These are phyloP conservation scores for Trypanosoma conorhini DNA, from an alignment of 208 protist genomes.

Conservation along the genomic window DNA sequence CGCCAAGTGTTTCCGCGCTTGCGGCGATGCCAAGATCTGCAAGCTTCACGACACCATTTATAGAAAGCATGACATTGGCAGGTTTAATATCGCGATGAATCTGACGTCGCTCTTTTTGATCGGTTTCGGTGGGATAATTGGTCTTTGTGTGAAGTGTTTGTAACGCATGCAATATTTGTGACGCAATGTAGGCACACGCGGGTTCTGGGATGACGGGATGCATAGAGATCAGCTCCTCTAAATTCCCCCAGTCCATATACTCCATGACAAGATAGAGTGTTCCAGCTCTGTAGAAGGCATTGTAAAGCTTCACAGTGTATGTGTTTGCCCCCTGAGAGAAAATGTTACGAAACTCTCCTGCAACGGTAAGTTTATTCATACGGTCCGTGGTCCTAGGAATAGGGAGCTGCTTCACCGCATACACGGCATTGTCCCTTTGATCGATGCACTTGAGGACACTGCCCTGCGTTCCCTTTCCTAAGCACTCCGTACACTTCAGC, in stretches of 20 bases:
- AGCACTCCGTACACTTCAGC: slow-evolving; percentile 43
- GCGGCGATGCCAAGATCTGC: slow-evolving; percentile 88
- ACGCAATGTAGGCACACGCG: slow-evolving; percentile 69
- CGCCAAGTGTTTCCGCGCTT: slow-evolving; percentile 81
- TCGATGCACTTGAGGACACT: slow-evolving; percentile 79
- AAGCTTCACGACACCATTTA: slow-evolving; percentile 70
- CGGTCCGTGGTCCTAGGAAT: slow-evolving; percentile 63
- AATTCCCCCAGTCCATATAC: slow-evolving; percentile 90
- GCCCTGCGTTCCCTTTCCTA: slow-evolving; percentile 74
- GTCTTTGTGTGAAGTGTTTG: slow-evolving; percentile 83
- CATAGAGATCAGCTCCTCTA: slow-evolving; percentile 77
- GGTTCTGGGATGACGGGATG: slow-evolving; percentile 40
- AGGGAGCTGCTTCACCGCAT: slow-evolving; percentile 80
- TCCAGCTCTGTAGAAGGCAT: slow-evolving; percentile 78
- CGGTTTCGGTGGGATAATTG: slow-evolving; percentile 79
- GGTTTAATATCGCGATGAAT: slow-evolving; percentile 91
- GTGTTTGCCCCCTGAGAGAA: slow-evolving; percentile 66
- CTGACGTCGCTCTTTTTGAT: slow-evolving; percentile 70
- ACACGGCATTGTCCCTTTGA: slow-evolving; percentile 37
- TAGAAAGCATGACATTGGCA: slow-evolving; percentile 86
- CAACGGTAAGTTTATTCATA: slow-evolving; percentile 69
- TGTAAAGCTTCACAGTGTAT: slow-evolving; percentile 83
- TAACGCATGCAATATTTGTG: slow-evolving; percentile 83
- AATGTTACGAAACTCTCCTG: slow-evolving; percentile 83
- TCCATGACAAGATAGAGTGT: slow-evolving; percentile 83